A percentile compares a stretch with the other conserved stretches of the same genome.
Conservation (phyloP, 164 flowering plant genomes). For the Berberis vulgaris region DNA sequence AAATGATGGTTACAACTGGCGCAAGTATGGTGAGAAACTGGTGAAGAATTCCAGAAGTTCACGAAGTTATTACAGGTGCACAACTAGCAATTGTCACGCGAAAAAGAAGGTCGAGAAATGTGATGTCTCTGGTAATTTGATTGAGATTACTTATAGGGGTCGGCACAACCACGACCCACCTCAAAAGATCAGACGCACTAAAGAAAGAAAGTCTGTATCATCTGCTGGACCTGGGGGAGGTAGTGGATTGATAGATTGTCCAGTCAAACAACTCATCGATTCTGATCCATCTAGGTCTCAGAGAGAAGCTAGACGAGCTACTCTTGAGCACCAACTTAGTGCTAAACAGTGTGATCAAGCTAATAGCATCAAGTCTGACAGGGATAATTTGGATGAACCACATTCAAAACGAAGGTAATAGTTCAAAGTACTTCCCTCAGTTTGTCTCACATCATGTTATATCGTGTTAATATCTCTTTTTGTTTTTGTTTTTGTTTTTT, state of each 20-base stretch:
- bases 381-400: slow-evolving; percentile 40
- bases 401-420: slow-evolving; percentile 45
- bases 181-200: slow-evolving; percentile 28
- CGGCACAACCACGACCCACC: slow-evolving; percentile 84
- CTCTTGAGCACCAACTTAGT: slow-evolving; percentile 27
- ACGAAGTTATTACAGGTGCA: slow-evolving; percentile 82
- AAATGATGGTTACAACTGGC: slow-evolving; percentile 81
- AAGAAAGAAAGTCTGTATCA: slow-evolving; percentile 27
- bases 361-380: slow-evolving; percentile 21
- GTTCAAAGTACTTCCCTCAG: background rate
- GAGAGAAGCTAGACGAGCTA: slow-evolving; percentile 22
- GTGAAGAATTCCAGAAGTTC: slow-evolving; percentile 71
- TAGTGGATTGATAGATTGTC: slow-evolving; percentile 14
- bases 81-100: slow-evolving; percentile 51
- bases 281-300: slow-evolving; percentile 31
- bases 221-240: slow-evolving; percentile 20
- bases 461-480: background rate
- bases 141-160: slow-evolving; percentile 61
- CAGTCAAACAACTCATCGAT: slow-evolving; percentile 6
- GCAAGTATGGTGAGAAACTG: slow-evolving; percentile 93
- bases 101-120: slow-evolving; percentile 69
- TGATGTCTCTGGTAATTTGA: slow-evolving; percentile 38
- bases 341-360: slow-evolving; percentile 18
- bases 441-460: background rate
- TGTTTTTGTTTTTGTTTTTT: background rate